These are phyloP conservation scores for Tolypocladium sp. DNA, from an alignment of 2,329 filamentous ascomycete species.

Conservation along the genomic window DNA sequence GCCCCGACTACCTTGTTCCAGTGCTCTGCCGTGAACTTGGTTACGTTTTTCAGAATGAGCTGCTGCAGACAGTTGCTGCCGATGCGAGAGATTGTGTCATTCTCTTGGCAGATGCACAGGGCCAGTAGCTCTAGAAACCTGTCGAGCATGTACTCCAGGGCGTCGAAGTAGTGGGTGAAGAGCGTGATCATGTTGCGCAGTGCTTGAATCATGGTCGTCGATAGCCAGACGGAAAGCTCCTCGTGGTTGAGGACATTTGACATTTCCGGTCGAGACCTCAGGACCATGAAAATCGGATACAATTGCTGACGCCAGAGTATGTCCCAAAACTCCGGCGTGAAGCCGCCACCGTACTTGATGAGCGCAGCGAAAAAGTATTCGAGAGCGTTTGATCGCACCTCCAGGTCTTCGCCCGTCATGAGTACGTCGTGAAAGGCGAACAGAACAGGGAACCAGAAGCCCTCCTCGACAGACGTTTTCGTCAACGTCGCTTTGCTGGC, in stretches of 20 bases:
- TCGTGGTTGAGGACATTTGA: conserved; percentile 91
- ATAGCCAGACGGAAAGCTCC: conserved; percentile 95
- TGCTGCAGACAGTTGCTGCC: conserved; percentile 98
- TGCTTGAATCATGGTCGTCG: conserved; percentile 98
- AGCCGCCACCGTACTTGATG: conserved; percentile 81
- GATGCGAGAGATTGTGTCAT: conserved; percentile 95
- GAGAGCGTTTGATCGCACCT: conserved; percentile 82
- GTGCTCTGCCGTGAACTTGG: conserved; percentile 77
- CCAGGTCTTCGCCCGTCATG: conserved; percentile 97
- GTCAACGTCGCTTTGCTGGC: conserved; percentile 47
- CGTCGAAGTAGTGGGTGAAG: conserved; percentile 97
- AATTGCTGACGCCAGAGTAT: conserved; percentile 94
- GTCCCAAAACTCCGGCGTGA: conserved; percentile 94
- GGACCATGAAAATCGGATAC: conserved; percentile 96
- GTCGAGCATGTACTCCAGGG: conserved; percentile 95
- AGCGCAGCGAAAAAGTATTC: conserved; percentile 96
- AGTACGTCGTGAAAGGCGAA: conserved; percentile 98
- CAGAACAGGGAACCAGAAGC: conserved; percentile 96
- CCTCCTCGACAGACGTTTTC: conserved; percentile 86
- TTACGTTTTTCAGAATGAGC: conserved; percentile 90
- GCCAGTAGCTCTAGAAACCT: conserved; percentile 91
- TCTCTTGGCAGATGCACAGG: conserved; percentile 97
- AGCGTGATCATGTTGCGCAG: conserved; percentile 96
- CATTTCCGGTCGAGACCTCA: conserved; percentile 95
- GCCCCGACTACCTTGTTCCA: conserved; percentile 93